phyloP scores from a whole-genome alignment of 768 basidiomycete genomes.

The Podaxis sp. region DNA sequence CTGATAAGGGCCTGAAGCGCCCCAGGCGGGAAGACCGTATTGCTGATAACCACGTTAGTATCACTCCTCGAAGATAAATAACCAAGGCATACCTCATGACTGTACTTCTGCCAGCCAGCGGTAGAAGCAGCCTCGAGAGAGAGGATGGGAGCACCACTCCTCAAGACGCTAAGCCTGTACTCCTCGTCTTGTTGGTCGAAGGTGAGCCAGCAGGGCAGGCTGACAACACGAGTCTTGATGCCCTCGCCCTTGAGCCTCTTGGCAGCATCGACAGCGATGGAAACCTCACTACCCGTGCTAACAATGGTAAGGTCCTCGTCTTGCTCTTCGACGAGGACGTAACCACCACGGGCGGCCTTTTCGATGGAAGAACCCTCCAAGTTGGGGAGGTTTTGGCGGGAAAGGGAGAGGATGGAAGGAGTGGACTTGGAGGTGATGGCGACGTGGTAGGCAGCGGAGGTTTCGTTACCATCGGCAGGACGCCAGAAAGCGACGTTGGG shows the following conservation, averaged over 20 bases:
- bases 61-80: background rate
- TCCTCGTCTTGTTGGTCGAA: conserved; percentile 80
- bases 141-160: conserved; percentile 87
- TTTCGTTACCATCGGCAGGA: conserved; percentile 95
- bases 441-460: conserved; percentile 86
- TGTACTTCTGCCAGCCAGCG: conserved; percentile 86
- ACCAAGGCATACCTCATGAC: conserved; percentile 60
- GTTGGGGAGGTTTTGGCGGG: conserved; percentile 91
- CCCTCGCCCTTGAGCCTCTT: conserved; percentile 75
- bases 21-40: conserved; percentile 75
- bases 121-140: conserved; percentile 86
- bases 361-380: conserved; percentile 87
- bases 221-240: conserved; percentile 79
- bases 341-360: conserved; percentile 81
- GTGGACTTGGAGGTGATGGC: conserved; percentile 74
- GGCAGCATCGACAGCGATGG: conserved; percentile 86
- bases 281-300: conserved; percentile 86
- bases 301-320: conserved; percentile 88
- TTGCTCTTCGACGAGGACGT: conserved; percentile 80
- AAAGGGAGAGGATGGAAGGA: conserved; percentile 81
- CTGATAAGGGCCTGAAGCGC: conserved; percentile 87
- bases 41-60: conserved; percentile 42
- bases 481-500: conserved; percentile 94
- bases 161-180: conserved; percentile 82
- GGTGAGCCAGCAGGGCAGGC: conserved; percentile 86